Conservation (phyloP, 257 asterid species). For the Plantago major region DNA sequence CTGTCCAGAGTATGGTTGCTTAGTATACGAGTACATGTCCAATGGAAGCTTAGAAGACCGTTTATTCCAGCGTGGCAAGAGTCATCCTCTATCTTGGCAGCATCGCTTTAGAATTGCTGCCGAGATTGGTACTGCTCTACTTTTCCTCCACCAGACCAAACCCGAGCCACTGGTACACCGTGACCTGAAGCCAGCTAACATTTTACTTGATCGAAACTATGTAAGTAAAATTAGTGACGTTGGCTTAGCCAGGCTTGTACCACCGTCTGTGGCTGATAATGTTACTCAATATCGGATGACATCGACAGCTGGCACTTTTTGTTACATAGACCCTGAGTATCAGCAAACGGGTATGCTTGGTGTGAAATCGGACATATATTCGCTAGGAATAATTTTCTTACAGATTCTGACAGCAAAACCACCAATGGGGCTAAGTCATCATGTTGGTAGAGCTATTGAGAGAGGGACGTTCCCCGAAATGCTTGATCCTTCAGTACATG, state of each 20-base stretch:
- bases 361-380: slow-evolving; percentile 83
- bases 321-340: slow-evolving; percentile 95
- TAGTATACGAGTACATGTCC: slow-evolving; percentile 84
- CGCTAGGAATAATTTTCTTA: slow-evolving; percentile 73
- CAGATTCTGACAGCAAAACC: slow-evolving; percentile 74
- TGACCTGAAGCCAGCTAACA: slow-evolving; percentile 83
- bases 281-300: slow-evolving; percentile 93
- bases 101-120: slow-evolving; percentile 77
- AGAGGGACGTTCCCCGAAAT: slow-evolving; percentile 51
- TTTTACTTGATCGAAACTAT: slow-evolving; percentile 73
- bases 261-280: slow-evolving; percentile 71
- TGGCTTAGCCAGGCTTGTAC: slow-evolving; percentile 92
- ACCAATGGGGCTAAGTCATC: slow-evolving; percentile 85
- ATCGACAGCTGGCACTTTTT: slow-evolving; percentile 91
- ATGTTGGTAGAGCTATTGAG: slow-evolving; percentile 71
- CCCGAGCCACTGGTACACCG: slow-evolving; percentile 95
- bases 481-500: slow-evolving; percentile 58
- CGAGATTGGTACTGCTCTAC: slow-evolving; percentile 78
- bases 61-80: slow-evolving; percentile 53
- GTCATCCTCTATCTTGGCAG: slow-evolving; percentile 79
- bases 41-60: slow-evolving; percentile 92
- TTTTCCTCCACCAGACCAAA: slow-evolving; percentile 88
- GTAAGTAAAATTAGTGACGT: slow-evolving; percentile 91
- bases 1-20: slow-evolving; percentile 93
- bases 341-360: slow-evolving; percentile 99